A percentile compares a stretch with the other conserved stretches of the same genome.
Evolutionary conservation across 225 moss, liverwort and hornwort genomes (phyloP).

Genomic region (Thuidium tamariscinum): DNA sequence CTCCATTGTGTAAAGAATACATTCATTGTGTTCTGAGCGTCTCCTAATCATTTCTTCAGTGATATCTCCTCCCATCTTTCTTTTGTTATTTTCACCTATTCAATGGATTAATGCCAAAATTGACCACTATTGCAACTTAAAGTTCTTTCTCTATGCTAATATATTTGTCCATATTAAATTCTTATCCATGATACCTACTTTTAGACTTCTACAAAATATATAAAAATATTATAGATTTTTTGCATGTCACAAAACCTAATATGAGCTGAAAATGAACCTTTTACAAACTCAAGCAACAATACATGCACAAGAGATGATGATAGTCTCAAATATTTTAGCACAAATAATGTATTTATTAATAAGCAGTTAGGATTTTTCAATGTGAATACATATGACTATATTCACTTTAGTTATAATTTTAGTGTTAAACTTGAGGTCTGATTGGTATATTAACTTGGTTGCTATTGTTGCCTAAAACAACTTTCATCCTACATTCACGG

Average conservation of each 20-base stretch:
- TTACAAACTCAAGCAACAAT: neutral
- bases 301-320: no score
- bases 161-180: neutral
- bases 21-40: conserved; percentile 54
- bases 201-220: accelerated
- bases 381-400: neutral
- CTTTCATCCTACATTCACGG: accelerated
- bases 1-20: conserved; percentile 53
- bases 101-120: neutral
- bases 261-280: neutral
- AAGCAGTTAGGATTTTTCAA: neutral
- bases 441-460: neutral
- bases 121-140: neutral
- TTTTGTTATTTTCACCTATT: neutral
- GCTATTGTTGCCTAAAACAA: neutral
- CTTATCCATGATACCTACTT: neutral
- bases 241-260: neutral
- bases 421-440: accelerated
- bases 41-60: conserved; percentile 49
- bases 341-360: no score
- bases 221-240: neutral
- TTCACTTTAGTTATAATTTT: neutral
- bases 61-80: conserved; percentile 38
- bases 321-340: neutral
- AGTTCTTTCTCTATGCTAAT: no score